phyloP scores from a whole-genome alignment of 768 basidiomycete genomes.

The Boletus vermiculosoides region DNA sequence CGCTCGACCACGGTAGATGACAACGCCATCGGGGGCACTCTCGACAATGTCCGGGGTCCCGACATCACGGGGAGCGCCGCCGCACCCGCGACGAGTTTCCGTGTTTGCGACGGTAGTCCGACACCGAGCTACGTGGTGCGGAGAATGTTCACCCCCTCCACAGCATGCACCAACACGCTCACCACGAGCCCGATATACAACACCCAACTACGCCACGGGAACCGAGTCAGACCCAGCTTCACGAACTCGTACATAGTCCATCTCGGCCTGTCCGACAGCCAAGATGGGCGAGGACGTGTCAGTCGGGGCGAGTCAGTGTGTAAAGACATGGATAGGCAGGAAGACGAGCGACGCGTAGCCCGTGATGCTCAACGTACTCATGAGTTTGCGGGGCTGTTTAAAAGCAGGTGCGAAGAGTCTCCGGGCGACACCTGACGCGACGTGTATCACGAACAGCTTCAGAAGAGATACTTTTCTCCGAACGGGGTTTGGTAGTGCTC shows the following conservation, averaged over 20 bases:
- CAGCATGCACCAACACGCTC: too few species aligned
- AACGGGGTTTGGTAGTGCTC: constrained; percentile 81
- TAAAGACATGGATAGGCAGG: constrained; percentile 67
- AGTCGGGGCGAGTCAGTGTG: constrained; percentile 60
- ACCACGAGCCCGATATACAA: constrained; percentile 44
- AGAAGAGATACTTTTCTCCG: constrained; percentile 65
- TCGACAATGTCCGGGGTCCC: constrained; percentile 53
- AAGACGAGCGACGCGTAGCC: constrained; percentile 62
- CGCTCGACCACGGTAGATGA: constrained; percentile 46
- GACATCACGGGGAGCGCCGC: constrained; percentile 51
- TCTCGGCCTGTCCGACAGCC: constrained; percentile 66
- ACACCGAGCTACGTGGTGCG: too few species aligned
- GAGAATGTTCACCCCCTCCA: too few species aligned
- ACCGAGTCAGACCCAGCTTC: constrained; percentile 61
- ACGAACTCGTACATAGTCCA: constrained; percentile 86
- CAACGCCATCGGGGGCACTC: constrained; percentile 59
- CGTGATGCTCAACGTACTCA: constrained; percentile 51
- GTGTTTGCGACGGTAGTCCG: constrained; percentile 25
- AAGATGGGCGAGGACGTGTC: constrained; percentile 37
- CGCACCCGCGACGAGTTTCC: too few species aligned
- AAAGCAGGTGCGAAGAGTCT: constrained; percentile 48
- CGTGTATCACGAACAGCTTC: constrained; percentile 63
- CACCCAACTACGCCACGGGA: constrained; percentile 61
- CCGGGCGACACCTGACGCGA: constrained; percentile 55
- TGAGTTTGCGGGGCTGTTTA: constrained; percentile 35